Conservation (phyloP, 345 rosid genomes). For the Viola odorata region DNA sequence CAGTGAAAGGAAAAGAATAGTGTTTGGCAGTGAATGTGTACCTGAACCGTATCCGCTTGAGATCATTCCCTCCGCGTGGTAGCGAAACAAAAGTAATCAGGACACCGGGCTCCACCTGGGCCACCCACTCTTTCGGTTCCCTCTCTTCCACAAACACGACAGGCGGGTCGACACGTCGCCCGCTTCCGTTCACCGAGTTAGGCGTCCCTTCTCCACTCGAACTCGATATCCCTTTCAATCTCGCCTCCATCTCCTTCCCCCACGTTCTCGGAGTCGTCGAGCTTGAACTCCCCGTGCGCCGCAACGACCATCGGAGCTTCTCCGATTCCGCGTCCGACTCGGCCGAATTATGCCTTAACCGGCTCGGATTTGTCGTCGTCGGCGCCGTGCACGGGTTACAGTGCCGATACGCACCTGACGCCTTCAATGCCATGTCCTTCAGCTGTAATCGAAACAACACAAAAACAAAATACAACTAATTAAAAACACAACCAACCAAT, state of each 20-base stretch:
- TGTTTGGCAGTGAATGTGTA: background rate
- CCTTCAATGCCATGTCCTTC: conserved; percentile 30
- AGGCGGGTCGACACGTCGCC: conserved; percentile 26
- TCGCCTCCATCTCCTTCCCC: conserved; percentile 35
- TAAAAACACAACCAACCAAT: background rate
- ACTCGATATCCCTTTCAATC: conserved; percentile 30
- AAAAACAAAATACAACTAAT: conserved; percentile 5
- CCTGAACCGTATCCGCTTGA: conserved; percentile 36
- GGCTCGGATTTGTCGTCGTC: background rate
- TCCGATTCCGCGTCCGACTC: conserved; percentile 41
- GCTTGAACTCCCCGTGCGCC: conserved; percentile 27
- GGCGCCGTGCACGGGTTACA: conserved; percentile 27
- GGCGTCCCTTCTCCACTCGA: conserved; percentile 31
- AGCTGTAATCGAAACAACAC: conserved; percentile 10
- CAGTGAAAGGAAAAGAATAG: too few relatives aligned
- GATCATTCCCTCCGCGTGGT: conserved; percentile 31
- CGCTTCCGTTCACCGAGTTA: conserved; percentile 23
- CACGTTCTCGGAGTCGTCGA: conserved; percentile 24
- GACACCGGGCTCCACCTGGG: conserved; percentile 36
- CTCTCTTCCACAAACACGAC: conserved; percentile 26
- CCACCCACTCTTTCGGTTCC: conserved; percentile 34
- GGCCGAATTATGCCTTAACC: conserved; percentile 4
- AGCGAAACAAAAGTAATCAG: conserved; percentile 29
- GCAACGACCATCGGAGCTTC: conserved; percentile 24
- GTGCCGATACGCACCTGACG: conserved; percentile 29